phyloP scores from a whole-genome alignment of 768 basidiomycete genomes.

The Tephrocybe sp. region DNA sequence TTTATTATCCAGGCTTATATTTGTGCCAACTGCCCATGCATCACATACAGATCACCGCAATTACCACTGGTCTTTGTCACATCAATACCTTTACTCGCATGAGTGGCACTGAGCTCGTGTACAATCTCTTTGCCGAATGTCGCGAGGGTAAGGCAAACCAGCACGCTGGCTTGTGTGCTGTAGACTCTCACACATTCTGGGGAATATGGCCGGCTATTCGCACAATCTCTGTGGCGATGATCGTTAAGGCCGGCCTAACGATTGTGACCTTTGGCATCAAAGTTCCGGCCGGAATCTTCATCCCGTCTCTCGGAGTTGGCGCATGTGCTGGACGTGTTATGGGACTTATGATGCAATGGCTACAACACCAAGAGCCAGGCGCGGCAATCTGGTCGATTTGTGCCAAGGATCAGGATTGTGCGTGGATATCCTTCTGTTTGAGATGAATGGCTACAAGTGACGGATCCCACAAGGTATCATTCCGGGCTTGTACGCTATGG shows the following conservation, averaged over 20 bases:
- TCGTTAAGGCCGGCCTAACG: conserved; percentile 80
- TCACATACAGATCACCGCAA: conserved; percentile 72
- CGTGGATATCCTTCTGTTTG: conserved; percentile 15
- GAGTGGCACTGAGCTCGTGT: conserved; percentile 95
- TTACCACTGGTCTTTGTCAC: conserved; percentile 80
- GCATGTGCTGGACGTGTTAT: conserved; percentile 90
- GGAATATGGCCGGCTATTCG: conserved; percentile 63
- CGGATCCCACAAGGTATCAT: conserved; percentile 48
- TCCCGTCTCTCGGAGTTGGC: conserved; percentile 93
- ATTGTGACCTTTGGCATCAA: conserved; percentile 93
- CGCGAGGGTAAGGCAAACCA: conserved; percentile 51
- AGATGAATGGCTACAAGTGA: background rate
- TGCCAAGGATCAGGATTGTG: conserved; percentile 64
- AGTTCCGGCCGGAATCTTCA: conserved; percentile 92
- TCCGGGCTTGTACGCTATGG: conserved; percentile 94
- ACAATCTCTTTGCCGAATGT: conserved; percentile 90
- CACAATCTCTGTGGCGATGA: conserved; percentile 71
- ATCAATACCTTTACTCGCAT: conserved; percentile 89
- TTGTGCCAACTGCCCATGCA: conserved; percentile 6
- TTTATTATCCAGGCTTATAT: background rate
- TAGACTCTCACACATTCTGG: conserved; percentile 53
- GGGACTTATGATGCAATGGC: conserved; percentile 78
- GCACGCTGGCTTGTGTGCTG: conserved; percentile 70
- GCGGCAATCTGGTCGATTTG: conserved; percentile 67
- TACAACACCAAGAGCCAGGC: conserved; percentile 64